Base-by-base conservation (phyloP, 106 monocot species). In the Dendrobium nobile region DNA sequence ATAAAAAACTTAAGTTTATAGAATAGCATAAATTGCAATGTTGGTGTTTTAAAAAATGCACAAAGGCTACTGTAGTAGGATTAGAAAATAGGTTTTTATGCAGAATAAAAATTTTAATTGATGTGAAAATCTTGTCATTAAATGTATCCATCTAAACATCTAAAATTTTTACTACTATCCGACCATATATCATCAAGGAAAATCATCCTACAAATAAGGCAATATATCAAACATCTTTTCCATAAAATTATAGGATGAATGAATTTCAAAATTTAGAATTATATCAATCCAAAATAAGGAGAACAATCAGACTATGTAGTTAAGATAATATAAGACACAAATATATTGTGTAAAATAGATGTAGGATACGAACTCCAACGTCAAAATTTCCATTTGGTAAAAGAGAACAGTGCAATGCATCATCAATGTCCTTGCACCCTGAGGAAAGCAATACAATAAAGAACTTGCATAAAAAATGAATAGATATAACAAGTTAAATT, bases 321-420 rank as follows among this genome's bases (percentile, higher is more conserved):
- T 45, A 48, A 26, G 16, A 27, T 2, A 48, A 13, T 1, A 47
- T 13, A 75, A 44, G 20, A 18, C 33, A 43, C 72, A 72, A 42
- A 75, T 10, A 45, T 11, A 22, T 7, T n/a, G 45, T 20, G 47
- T 48, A 45, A 48, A 9, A 42, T 13, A 73, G 47, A 78, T 75
- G 19, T 72, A 87, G 99, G 99, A 99, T 99, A 99, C 95, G 99
- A 81, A 99, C 99, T 95, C 99, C 99, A 24, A 99, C 93, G 95
- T 99, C 99, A 86, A 90, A 99, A 78, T 95, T 95, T 78, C 99
- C 99, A 85, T 89, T 91, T 65, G 91, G 81, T 86, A 93, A 90
- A 59, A 65, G 28, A 67, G 90, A 93, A 74, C 99, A 99, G 67
- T 99, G 99, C 79, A 99, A 77, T 37, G 99, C 99, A 88, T 99